phyloP scores from a whole-genome alignment of 2,329 filamentous ascomycete species.

The Fusarium sp. region DNA sequence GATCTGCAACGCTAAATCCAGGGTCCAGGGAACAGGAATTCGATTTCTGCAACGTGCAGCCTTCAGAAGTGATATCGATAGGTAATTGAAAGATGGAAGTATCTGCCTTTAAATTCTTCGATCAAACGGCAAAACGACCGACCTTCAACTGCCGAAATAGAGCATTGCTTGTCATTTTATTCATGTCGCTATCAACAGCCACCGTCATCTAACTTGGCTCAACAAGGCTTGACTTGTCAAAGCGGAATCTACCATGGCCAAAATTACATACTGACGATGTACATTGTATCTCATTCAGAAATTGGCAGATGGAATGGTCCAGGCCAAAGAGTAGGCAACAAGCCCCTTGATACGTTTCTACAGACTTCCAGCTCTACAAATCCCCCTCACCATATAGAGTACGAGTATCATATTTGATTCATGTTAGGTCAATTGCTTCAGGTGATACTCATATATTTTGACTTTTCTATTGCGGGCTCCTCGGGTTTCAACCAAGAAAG shows the following conservation, averaged over 20 bases:
- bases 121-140: background rate
- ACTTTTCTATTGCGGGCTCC: background rate
- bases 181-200: background rate
- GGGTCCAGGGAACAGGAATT: conserved; percentile 15
- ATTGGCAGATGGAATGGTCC: conserved; percentile 6
- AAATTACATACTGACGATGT: background rate
- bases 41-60: background rate
- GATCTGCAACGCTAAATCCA: conserved; percentile 37
- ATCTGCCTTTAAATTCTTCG: background rate
- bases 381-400: background rate
- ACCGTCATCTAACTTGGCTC: background rate
- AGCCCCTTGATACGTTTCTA: background rate
- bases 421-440: background rate
- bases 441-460: background rate
- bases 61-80: background rate
- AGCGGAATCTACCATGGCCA: background rate
- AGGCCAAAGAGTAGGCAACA: background rate
- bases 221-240: background rate
- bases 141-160: background rate
- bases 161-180: background rate
- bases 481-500: background rate
- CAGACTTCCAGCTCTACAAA: background rate
- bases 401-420: background rate
- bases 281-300: background rate
- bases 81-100: background rate